phyloP scores from a whole-genome alignment of 2,329 filamentous ascomycete species.

The Phialocephala subalpina region DNA sequence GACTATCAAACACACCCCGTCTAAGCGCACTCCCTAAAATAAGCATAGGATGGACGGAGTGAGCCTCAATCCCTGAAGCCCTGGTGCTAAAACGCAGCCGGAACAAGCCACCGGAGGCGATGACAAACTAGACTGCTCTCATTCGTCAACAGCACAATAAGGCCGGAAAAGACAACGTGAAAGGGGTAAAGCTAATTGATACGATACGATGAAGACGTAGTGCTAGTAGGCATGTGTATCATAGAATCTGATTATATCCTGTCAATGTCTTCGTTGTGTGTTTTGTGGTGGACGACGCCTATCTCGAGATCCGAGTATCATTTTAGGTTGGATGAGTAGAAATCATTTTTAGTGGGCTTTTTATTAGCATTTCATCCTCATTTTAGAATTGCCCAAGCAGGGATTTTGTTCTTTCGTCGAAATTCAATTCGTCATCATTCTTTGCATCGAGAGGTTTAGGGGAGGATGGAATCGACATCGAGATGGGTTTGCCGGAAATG shows the following conservation, averaged over 20 bases:
- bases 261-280: neutral
- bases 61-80: neutral
- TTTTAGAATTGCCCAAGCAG: no score
- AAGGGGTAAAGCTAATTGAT: slow-evolving; percentile 2
- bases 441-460: neutral
- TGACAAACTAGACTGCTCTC: slow-evolving; percentile 7
- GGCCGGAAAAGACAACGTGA: neutral
- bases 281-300: no score
- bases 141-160: neutral
- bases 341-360: no score
- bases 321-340: no score
- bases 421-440: no score
- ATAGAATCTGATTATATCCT: slow-evolving; percentile 4
- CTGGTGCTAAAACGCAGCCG: slow-evolving; percentile 1
- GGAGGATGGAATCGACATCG: neutral
- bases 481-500: slow-evolving; percentile 7
- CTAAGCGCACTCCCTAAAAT: neutral
- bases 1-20: neutral
- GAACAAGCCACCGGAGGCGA: neutral
- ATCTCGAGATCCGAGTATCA: no score
- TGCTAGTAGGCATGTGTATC: neutral
- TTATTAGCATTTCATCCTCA: no score
- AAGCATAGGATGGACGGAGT: neutral
- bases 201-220: neutral
- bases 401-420: no score